Evolutionary conservation across 2,329 filamentous ascomycete species (phyloP).

Genomic region (Fonsecaea monophora): DNA sequence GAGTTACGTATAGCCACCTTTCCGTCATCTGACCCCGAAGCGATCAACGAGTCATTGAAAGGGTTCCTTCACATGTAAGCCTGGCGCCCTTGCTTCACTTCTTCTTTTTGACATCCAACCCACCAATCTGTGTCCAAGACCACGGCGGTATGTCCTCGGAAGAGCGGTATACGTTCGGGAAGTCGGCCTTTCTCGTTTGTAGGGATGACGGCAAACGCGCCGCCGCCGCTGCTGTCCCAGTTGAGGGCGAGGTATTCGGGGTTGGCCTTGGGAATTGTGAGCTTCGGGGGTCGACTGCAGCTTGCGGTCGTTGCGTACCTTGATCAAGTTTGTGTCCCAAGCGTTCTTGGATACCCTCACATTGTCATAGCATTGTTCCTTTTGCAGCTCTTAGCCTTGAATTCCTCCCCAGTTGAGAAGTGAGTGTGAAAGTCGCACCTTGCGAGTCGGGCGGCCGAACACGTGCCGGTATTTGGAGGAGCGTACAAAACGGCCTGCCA

Average conservation of each 20-base stretch:
- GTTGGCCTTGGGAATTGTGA: slow-evolving; percentile 71
- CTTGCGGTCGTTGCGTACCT: slow-evolving; percentile 65
- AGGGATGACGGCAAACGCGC: slow-evolving; percentile 95
- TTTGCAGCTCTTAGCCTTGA: slow-evolving; percentile 44
- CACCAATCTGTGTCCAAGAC: slow-evolving; percentile 98
- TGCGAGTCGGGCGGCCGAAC: slow-evolving; percentile 93
- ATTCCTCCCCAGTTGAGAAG: slow-evolving; percentile 11
- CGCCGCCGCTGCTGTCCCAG: slow-evolving; percentile 95
- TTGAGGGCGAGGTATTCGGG: slow-evolving; percentile 96
- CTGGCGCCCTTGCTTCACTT: slow-evolving; percentile 9
- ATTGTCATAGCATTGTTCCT: slow-evolving; percentile 98
- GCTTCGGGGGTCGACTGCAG: slow-evolving; percentile 36
- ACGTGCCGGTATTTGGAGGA: slow-evolving; percentile 86
- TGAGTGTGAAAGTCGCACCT: slow-evolving; percentile 56
- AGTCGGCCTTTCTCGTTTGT: slow-evolving; percentile 86
- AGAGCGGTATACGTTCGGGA: slow-evolving; percentile 91
- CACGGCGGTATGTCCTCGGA: slow-evolving; percentile 92
- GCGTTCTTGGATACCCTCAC: slow-evolving; percentile 96
- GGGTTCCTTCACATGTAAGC: slow-evolving; percentile 71
- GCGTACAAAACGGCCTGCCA: slow-evolving; percentile 76
- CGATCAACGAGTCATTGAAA: slow-evolving; percentile 91
- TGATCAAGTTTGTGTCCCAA: slow-evolving; percentile 98
- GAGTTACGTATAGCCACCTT: slow-evolving; percentile 62
- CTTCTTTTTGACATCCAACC: slow-evolving; percentile 42
- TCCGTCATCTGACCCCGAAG: slow-evolving; percentile 93